These are phyloP conservation scores for Wickerhamomyces hampshirensis DNA, from an alignment of 805 yeast species.

Conservation along the genomic window DNA sequence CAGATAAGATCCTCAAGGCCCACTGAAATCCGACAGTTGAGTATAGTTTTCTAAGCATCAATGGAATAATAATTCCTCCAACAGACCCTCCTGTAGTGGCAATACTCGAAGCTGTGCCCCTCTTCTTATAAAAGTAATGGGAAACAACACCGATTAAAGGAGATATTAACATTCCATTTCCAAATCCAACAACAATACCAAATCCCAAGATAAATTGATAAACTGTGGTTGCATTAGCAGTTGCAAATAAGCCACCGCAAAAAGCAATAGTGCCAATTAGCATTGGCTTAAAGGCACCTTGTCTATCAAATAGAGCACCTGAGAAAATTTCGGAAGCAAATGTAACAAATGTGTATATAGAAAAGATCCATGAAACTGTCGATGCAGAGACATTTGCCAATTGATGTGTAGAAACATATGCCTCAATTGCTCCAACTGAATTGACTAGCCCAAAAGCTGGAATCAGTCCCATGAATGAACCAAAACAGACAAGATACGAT, in stretches of 20 bases:
- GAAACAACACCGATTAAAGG: conserved; percentile 39
- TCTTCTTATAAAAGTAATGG: conserved; percentile 38
- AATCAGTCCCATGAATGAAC: conserved; percentile 50
- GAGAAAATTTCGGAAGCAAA: conserved; percentile 32
- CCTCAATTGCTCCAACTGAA: conserved; percentile 56
- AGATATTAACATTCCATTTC: conserved; percentile 39
- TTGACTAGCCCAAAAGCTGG: conserved; percentile 52
- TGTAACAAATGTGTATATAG: conserved; percentile 23
- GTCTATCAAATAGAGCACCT: conserved; percentile 41
- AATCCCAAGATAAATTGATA: conserved; percentile 50
- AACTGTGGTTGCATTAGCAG: conserved; percentile 37
- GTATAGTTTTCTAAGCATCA: conserved; percentile 38
- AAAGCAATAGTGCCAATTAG: conserved; percentile 32
- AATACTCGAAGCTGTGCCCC: conserved; percentile 41
- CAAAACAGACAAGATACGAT: conserved; percentile 51
- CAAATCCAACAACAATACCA: conserved; percentile 41
- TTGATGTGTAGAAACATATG: conserved; percentile 51
- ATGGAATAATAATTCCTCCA: conserved; percentile 49
- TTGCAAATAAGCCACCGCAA: conserved; percentile 37
- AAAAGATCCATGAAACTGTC: conserved; percentile 53
- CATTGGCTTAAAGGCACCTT: conserved; percentile 36
- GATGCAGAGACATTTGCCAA: conserved; percentile 38
- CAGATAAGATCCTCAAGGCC: conserved; percentile 46
- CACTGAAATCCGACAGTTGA: conserved; percentile 44
- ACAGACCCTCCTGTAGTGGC: conserved; percentile 46